phyloP scores from a whole-genome alignment of 2,329 filamentous ascomycete species.

The Trichoderma hamatum region DNA sequence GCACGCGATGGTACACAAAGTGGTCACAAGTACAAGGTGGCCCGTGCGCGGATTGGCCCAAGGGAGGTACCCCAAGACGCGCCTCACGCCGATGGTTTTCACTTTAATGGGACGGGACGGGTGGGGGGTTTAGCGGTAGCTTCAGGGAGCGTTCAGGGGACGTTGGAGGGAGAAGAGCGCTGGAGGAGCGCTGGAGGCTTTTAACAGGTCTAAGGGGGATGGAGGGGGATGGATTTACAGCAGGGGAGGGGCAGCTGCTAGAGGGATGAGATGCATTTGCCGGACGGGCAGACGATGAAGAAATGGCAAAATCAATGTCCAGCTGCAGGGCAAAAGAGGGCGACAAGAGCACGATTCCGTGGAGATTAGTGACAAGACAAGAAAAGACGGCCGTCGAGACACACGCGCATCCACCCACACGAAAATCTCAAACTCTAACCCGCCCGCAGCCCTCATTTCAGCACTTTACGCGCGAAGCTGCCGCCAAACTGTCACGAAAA shows the following conservation, averaged over 20 bases:
- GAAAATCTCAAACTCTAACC: background rate
- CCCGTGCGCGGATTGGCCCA: background rate
- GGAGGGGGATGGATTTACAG: background rate
- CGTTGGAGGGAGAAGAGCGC: background rate
- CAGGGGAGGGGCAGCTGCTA: background rate
- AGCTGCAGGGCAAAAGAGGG: background rate
- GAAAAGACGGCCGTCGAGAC: conserved; percentile 7
- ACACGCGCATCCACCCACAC: background rate
- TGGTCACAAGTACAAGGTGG: background rate
- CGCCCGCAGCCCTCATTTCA: background rate
- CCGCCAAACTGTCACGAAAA: background rate
- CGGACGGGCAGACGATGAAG: background rate
- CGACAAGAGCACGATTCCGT: no score
- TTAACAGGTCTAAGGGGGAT: conserved; percentile 8
- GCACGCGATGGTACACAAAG: background rate
- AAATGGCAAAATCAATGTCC: background rate
- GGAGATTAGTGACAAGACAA: no score
- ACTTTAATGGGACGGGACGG: conserved; percentile 3
- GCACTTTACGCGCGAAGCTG: conserved; percentile 16
- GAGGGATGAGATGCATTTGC: background rate
- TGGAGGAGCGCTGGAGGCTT: conserved; percentile 1
- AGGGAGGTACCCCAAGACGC: conserved; percentile 11
- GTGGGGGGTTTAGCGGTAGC: background rate
- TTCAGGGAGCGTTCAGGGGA: background rate
- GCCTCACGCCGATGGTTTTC: background rate